A percentile compares a stretch with the other conserved stretches of the same genome.
Conservation (phyloP, 495 filamentous ascomycete genomes). For the Barbatosphaeria neglecta region DNA sequence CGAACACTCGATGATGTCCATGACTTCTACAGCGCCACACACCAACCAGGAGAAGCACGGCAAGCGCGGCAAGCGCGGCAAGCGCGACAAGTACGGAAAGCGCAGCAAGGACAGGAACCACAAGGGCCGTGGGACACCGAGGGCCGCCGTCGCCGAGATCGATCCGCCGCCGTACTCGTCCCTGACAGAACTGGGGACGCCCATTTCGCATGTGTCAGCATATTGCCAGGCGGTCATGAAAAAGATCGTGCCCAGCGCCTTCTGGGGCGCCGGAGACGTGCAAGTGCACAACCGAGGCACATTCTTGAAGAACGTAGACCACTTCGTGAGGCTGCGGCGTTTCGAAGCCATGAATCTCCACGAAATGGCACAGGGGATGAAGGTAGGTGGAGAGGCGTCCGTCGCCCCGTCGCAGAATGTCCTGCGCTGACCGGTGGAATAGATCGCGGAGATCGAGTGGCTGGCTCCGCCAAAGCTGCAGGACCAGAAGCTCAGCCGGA, state of each 20-base stretch:
- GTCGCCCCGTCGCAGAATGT: too few relatives aligned
- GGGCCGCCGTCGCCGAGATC: not conserved
- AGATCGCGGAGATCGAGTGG: constrained; percentile 62
- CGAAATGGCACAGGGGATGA: constrained; percentile 62
- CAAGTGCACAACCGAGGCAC: constrained; percentile 45
- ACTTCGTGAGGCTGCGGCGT: constrained; percentile 63
- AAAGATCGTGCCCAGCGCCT: constrained; percentile 61
- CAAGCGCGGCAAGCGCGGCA: constrained; percentile 1
- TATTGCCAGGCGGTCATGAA: constrained; percentile 72
- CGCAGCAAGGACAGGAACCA: not conserved
- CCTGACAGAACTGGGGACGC: constrained; percentile 62
- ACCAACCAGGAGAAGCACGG: too few relatives aligned
- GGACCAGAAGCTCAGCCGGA: constrained; percentile 46
- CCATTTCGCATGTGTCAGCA: constrained; percentile 61
- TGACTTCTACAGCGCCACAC: too few relatives aligned
- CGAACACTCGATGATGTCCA: too few relatives aligned
- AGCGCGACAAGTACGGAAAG: not conserved
- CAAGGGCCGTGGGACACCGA: constrained; percentile 2
- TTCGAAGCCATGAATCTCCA: constrained; percentile 77
- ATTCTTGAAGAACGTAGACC: constrained; percentile 57
- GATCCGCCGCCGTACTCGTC: constrained; percentile 9
- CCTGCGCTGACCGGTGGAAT: constrained; percentile 15
- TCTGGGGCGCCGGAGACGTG: constrained; percentile 53
- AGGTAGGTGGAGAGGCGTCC: constrained; percentile 54
- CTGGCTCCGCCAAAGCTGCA: constrained; percentile 40